Percentiles rank a stretch among this genome's conserved stretches.
phyloP scores from a whole-genome alignment of 176 grass and related monocot species.

The Olyra latifolia region DNA sequence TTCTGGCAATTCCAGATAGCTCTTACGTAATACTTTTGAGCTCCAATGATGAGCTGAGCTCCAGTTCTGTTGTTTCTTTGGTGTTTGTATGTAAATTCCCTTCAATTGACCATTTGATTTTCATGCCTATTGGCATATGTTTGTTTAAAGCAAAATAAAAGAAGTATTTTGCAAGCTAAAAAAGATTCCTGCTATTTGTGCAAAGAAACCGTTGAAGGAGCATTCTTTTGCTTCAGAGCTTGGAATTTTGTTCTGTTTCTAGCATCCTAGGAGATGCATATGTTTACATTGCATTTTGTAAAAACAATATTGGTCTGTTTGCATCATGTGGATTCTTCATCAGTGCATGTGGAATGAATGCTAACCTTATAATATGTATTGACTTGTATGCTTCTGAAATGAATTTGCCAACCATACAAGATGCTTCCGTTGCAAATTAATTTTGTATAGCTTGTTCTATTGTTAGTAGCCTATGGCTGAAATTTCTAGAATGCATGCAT shows the following conservation, averaged over 20 bases:
- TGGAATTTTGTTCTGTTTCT: background rate
- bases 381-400: too few species aligned
- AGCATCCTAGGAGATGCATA: background rate
- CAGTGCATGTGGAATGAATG: too few species aligned
- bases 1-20: background rate
- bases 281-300: background rate
- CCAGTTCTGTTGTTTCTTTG: constrained; percentile 19
- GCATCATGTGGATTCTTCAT: too few species aligned
- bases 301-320: background rate
- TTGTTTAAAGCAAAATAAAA: constrained; percentile 26
- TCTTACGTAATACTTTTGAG: background rate
- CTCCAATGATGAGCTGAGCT: constrained; percentile 26
- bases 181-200: background rate
- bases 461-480: too few species aligned
- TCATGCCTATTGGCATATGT: constrained; percentile 9
- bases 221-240: background rate
- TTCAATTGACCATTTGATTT: constrained; percentile 32
- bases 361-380: too few species aligned
- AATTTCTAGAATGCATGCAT: too few species aligned
- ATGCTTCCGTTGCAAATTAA: too few species aligned
- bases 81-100: constrained; percentile 22
- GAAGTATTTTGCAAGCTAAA: background rate
- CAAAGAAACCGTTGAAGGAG: constrained; percentile 15
- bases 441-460: too few species aligned
- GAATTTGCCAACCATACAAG: too few species aligned